These are phyloP conservation scores for Crithidia acanthocephali DNA, from an alignment of 208 protist genomes.

Conservation along the genomic window DNA sequence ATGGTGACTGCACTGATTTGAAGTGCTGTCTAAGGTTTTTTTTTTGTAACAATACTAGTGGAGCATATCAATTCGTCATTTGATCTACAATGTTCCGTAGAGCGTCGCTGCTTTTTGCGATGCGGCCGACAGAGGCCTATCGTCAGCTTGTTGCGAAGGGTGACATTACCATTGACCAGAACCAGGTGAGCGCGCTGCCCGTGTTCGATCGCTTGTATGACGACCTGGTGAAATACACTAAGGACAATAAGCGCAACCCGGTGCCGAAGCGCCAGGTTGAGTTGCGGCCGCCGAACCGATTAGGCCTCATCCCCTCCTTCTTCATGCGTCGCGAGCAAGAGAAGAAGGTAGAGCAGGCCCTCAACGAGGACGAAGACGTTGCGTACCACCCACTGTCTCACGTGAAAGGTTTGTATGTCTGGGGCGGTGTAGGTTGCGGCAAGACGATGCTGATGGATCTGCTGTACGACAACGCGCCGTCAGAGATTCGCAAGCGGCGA, in stretches of 20 bases:
- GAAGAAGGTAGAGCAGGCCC: slow-evolving; percentile 64
- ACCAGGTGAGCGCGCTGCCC: slow-evolving; percentile 66
- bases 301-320: slow-evolving; percentile 81
- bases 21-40: too few relatives aligned
- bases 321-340: slow-evolving; percentile 78
- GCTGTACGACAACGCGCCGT: slow-evolving; percentile 87
- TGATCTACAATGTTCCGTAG: slow-evolving; percentile 65
- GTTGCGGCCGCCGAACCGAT: slow-evolving; percentile 80
- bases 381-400: slow-evolving; percentile 78
- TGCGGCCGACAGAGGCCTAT: slow-evolving; percentile 68
- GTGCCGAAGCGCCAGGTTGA: slow-evolving; percentile 66
- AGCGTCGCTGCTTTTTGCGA: slow-evolving; percentile 34
- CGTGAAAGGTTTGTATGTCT: slow-evolving; percentile 94
- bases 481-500: slow-evolving; percentile 82
- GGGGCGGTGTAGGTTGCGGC: slow-evolving; percentile 96
- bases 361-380: slow-evolving; percentile 39
- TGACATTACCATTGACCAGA: slow-evolving; percentile 60
- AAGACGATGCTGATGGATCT: slow-evolving; percentile 98
- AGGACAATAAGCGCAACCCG: slow-evolving; percentile 36
- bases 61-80: too few relatives aligned
- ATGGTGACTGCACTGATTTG: neutral
- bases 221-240: slow-evolving; percentile 65
- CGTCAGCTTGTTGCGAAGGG: slow-evolving; percentile 46
- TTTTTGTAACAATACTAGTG: too few relatives aligned
- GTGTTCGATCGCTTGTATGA: slow-evolving; percentile 86